These are phyloP conservation scores for Phyllostachys edulis DNA, from an alignment of 176 grass and related monocot species.

Conservation along the genomic window DNA sequence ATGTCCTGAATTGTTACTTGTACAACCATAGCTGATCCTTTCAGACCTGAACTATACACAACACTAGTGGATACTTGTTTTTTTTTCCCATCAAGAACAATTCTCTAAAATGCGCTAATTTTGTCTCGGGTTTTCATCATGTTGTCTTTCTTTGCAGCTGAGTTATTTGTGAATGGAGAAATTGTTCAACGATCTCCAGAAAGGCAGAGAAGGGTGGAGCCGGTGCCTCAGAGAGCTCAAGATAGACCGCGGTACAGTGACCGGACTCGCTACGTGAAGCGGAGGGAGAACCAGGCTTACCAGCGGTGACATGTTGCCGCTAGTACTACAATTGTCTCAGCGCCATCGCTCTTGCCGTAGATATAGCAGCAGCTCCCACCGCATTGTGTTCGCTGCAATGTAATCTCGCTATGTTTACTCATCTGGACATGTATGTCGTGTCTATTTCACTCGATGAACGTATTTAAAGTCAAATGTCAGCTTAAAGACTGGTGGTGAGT, in stretches of 20 bases:
- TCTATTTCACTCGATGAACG: background rate
- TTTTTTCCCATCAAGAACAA: background rate
- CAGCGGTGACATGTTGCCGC: slow-evolving; percentile 38
- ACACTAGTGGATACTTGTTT: background rate
- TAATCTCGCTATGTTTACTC: slow-evolving; percentile 7
- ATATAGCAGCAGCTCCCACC: background rate
- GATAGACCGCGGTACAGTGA: slow-evolving; percentile 88
- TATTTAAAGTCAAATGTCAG: background rate
- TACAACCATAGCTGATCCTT: background rate
- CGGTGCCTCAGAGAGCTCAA: slow-evolving; percentile 85
- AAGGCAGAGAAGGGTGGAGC: slow-evolving; percentile 89
- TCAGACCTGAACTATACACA: background rate
- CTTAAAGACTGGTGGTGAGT: background rate
- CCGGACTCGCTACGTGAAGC: slow-evolving; percentile 82
- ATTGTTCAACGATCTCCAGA: slow-evolving; percentile 90
- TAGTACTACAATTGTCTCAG: background rate
- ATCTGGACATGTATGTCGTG: background rate
- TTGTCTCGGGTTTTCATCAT: slow-evolving; percentile 25
- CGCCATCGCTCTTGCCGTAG: slow-evolving; percentile 1
- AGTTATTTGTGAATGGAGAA: slow-evolving; percentile 90
- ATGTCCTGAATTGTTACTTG: background rate
- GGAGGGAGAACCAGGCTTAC: slow-evolving; percentile 70
- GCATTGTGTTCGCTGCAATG: background rate
- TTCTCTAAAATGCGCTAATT: background rate
- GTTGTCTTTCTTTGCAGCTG: slow-evolving; percentile 58